Evolutionary conservation across 192 early-diverging fungal genomes (phyloP).

Genomic region (Backusella mclennaniae): DNA sequence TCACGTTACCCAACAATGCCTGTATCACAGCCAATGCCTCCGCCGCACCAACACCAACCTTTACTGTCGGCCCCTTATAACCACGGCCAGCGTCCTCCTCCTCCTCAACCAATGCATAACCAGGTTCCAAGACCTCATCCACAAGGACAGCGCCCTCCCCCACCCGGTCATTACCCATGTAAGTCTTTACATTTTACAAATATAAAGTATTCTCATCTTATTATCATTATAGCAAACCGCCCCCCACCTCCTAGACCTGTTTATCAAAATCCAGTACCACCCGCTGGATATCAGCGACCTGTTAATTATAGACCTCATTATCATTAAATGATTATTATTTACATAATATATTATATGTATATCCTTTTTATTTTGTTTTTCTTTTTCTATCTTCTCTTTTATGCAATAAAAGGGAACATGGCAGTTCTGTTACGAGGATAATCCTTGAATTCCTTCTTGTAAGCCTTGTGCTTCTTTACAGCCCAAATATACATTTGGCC

Average conservation of each 20-base stretch:
- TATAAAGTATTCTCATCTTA: neutral
- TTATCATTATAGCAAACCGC: neutral
- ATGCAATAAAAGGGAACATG: slow-evolving; percentile 70
- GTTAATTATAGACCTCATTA: neutral
- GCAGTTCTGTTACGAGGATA: slow-evolving; percentile 87
- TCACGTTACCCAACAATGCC: neutral
- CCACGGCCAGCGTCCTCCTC: neutral
- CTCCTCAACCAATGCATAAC: neutral
- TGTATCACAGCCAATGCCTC: neutral
- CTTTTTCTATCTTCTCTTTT: slow-evolving; percentile 12
- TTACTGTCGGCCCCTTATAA: neutral
- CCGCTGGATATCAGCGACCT: neutral
- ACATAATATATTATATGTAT: neutral
- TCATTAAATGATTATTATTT: neutral
- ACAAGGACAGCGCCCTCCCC: neutral
- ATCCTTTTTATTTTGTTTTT: neutral
- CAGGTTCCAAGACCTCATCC: neutral
- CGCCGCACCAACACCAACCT: neutral
- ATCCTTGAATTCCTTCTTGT: slow-evolving; percentile 86
- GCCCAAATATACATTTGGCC: slow-evolving; percentile 95
- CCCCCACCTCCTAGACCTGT: neutral
- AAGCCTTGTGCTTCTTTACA: slow-evolving; percentile 92
- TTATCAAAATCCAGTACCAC: neutral
- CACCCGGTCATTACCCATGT: neutral
- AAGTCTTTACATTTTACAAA: neutral